Percentiles rank a stretch among this genome's conserved stretches.
Conservation (phyloP, 176 grass and related monocot genomes). For the Cymbopogon citratus region DNA sequence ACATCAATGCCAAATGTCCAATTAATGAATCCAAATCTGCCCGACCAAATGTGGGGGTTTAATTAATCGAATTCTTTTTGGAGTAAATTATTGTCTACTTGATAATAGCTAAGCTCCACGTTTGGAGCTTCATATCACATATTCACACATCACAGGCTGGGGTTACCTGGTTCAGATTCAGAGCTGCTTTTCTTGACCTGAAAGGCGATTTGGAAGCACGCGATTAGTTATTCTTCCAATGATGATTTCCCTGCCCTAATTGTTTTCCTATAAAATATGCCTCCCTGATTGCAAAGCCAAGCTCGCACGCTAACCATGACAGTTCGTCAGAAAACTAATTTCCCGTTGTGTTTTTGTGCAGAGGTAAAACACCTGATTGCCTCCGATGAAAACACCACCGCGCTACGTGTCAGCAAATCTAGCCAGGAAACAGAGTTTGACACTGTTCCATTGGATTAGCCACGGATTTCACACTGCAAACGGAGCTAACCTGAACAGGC, state of each 20-base stretch:
- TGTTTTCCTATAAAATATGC: background rate
- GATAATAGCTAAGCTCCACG: background rate
- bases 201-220: background rate
- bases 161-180: background rate
- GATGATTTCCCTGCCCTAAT: background rate
- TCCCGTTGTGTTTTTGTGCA: background rate
- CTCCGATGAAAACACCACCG: slow-evolving; percentile 5
- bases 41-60: background rate
- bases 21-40: background rate
- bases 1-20: background rate
- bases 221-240: slow-evolving; percentile 1
- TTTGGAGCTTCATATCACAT: background rate
- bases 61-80: background rate
- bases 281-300: slow-evolving; percentile 6
- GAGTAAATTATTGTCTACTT: background rate
- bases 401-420: background rate
- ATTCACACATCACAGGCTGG: background rate
- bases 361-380: slow-evolving; percentile 39
- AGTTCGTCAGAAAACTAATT: slow-evolving; percentile 14
- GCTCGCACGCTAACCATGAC: slow-evolving; percentile 7
- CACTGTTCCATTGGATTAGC: background rate
- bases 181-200: slow-evolving; percentile 12
- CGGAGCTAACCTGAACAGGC: background rate
- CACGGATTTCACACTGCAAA: slow-evolving; percentile 21
- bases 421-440: background rate